Percentiles rank a stretch among this genome's conserved stretches.
Evolutionary conservation across 1,139 yeast genomes (phyloP).

Genomic region (Suhomyces wounanorum): DNA sequence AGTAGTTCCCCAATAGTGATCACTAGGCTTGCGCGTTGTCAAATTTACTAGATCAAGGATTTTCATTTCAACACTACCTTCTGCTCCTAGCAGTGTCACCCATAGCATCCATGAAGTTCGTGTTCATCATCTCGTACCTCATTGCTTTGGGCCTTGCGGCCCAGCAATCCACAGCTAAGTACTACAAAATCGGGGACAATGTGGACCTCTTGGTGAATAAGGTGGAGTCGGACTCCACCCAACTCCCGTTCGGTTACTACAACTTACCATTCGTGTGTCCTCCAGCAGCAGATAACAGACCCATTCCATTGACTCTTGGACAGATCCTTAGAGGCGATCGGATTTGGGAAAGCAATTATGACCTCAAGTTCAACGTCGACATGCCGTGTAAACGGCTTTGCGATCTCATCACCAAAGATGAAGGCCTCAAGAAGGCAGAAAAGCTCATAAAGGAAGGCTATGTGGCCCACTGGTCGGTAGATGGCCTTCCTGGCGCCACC

Average conservation of each 20-base stretch:
- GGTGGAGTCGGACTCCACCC: constrained; percentile 74
- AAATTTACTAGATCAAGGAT: background rate
- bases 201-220: constrained; percentile 77
- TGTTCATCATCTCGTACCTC: constrained; percentile 1
- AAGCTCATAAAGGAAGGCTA: constrained; percentile 68
- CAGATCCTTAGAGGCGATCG: constrained; percentile 83
- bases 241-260: constrained; percentile 76
- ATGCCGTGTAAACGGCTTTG: constrained; percentile 68
- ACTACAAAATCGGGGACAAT: constrained; percentile 53
- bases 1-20: background rate
- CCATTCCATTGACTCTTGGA: constrained; percentile 70
- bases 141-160: constrained; percentile 4
- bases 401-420: constrained; percentile 54
- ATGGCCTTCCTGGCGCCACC: constrained; percentile 87
- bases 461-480: constrained; percentile 81
- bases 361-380: constrained; percentile 61
- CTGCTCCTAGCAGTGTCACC: background rate
- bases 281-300: constrained; percentile 52
- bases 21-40: background rate
- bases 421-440: constrained; percentile 57
- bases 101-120: background rate
- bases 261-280: constrained; percentile 84
- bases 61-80: background rate
- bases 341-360: constrained; percentile 72
- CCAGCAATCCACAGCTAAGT: constrained; percentile 25